A percentile compares a stretch with the other conserved stretches of the same genome.
Evolutionary conservation across 2,329 filamentous ascomycete genomes (phyloP).

Genomic region (Ascochyta pisi): DNA sequence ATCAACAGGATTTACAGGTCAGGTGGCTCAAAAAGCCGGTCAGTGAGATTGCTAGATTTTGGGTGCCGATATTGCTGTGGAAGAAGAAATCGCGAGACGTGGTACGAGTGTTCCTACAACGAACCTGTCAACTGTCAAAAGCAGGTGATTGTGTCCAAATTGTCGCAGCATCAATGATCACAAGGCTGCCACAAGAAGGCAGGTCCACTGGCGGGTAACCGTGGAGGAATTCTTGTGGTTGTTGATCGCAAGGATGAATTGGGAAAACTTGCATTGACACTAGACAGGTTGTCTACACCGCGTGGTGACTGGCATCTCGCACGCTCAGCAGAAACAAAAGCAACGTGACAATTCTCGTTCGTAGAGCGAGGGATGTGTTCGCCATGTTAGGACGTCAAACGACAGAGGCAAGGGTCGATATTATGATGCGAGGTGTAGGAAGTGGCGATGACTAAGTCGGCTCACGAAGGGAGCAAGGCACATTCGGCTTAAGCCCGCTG

Average conservation of each 20-base stretch:
- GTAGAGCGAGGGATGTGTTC: constrained; percentile 9
- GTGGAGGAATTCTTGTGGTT: background rate
- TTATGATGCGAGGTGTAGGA: background rate
- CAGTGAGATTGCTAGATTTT: background rate
- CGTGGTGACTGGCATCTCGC: constrained; percentile 12
- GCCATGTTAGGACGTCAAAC: background rate
- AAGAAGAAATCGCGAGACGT: constrained; percentile 2
- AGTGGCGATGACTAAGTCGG: constrained; percentile 8
- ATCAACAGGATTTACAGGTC: background rate
- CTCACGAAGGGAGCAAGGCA: constrained; percentile 1
- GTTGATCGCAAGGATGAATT: background rate
- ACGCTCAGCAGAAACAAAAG: constrained; percentile 1
- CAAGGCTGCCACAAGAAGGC: constrained; percentile 1
- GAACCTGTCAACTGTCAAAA: constrained; percentile 33
- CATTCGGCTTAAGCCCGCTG: background rate
- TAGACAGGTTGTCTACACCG: constrained; percentile 8
- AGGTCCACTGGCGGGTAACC: constrained; percentile 4
- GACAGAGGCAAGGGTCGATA: constrained; percentile 7
- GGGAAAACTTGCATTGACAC: background rate
- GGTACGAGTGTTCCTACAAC: constrained; percentile 18
- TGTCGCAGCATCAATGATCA: constrained; percentile 5
- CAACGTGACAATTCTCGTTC: constrained; percentile 13
- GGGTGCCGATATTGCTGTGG: background rate
- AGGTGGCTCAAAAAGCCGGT: constrained; percentile 18
- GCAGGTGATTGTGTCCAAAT: constrained; percentile 23